Evolutionary conservation across 2,329 filamentous ascomycete species (phyloP), one percentile per base, ranked within the genome.

Genomic region (Ophiostoma piceae): DNA sequence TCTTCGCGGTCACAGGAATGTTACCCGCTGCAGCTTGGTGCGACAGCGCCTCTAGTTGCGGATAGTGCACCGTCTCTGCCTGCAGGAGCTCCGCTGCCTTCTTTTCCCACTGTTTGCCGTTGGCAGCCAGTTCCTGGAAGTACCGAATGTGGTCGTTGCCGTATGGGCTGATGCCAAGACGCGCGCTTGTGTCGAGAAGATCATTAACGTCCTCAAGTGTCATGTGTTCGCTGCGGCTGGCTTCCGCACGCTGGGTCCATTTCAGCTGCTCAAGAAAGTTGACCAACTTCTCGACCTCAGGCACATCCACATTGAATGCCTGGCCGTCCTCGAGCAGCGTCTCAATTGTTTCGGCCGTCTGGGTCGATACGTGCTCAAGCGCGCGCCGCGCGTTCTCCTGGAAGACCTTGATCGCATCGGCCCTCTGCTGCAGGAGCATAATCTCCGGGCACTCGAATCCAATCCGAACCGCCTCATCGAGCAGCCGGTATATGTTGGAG

Each of bases 361-460:
- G 86, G n/a, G 57, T 84, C 80, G 84, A 81, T 32, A 88, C 84
- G 74, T 90, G 90, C 70, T 88, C 84, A 62, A 97, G 84, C 64
- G 90, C 89, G 71, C 83, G 82, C 70, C 87, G 84, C 41, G 92
- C 94, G 75, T 90, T 90, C 70, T 87, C 84, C 78, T 94, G 93
- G 80, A 97, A 99, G 71, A 88, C 87, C 74, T 90, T 88, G 79
- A 99, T 95, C 68, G 90, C 90, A 73, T 91, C 88, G 71, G 91
- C 91, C 67, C 94, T 91, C 78, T 98, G 94, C 77, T 90, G 90
- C 69, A 99, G 84, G 73, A 92, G 90, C 51, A 85, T 85, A 75
- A 98, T 96, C 79, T 99, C 94, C 57, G 92, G 90, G 79, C 93
- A 96, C 74, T 97, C 93, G 77, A 99, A 99, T 16, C 92, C 92